phyloP scores from a whole-genome alignment of 331 rosid genomes.

The Quercus phellos region DNA sequence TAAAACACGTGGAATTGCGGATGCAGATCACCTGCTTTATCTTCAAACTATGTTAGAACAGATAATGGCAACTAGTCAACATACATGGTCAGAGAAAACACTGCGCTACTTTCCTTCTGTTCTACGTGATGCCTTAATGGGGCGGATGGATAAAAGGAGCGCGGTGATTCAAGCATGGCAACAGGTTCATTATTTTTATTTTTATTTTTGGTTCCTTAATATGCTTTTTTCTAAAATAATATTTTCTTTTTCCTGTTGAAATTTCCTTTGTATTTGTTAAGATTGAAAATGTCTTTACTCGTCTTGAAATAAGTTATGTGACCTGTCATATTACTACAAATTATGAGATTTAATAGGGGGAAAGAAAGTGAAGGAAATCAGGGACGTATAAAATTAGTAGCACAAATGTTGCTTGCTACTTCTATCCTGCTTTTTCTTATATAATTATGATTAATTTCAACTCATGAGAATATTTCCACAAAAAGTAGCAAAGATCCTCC shows the following conservation, averaged over 20 bases:
- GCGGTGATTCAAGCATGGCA: slow-evolving; percentile 89
- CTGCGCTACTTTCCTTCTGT: slow-evolving; percentile 75
- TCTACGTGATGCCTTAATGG: slow-evolving; percentile 71
- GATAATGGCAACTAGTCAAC: slow-evolving; percentile 74
- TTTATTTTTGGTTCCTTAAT: background rate
- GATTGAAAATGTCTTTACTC: background rate
- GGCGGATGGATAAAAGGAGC: slow-evolving; percentile 70
- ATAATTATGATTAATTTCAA: background rate
- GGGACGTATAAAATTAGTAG: background rate
- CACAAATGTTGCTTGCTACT: background rate
- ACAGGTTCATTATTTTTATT: slow-evolving; percentile 49
- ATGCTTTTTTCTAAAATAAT: background rate
- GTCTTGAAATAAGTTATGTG: background rate
- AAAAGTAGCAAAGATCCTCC: background rate
- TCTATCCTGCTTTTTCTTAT: background rate
- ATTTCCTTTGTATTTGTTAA: background rate
- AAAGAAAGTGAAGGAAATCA: background rate
- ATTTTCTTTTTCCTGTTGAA: background rate
- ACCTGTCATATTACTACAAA: background rate
- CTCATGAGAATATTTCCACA: background rate
- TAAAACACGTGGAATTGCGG: slow-evolving; percentile 94
- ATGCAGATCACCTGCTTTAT: slow-evolving; percentile 85
- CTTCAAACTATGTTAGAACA: slow-evolving; percentile 89
- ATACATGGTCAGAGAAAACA: slow-evolving; percentile 96
- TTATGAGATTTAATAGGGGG: background rate